phyloP scores from a whole-genome alignment of 192 early-diverging fungal species.

The Kappamyces sp. region DNA sequence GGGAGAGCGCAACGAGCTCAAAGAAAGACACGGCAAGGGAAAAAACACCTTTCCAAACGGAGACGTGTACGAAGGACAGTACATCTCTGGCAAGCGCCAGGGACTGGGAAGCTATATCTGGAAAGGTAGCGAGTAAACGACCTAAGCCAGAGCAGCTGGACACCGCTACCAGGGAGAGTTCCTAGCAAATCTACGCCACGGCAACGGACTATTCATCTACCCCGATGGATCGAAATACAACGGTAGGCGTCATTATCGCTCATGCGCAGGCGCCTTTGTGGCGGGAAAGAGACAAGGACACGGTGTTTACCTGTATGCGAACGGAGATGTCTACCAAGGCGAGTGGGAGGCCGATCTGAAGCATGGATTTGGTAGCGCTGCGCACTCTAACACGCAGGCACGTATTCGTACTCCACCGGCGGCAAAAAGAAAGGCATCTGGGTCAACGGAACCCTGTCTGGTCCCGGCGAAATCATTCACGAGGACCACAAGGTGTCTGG shows the following conservation, averaged over 20 bases:
- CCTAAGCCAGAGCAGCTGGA: conserved; percentile 13
- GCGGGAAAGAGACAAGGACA: conserved; percentile 46
- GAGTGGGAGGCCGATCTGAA: conserved; percentile 47
- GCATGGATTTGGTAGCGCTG: conserved; percentile 36
- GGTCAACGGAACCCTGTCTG: conserved; percentile 34
- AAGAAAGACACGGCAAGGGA: conserved; percentile 51
- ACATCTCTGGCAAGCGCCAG: conserved; percentile 34
- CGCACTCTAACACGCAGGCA: conserved; percentile 17
- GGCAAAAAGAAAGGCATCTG: conserved; percentile 48
- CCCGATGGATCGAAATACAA: conserved; percentile 51
- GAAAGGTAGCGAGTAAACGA: conserved; percentile 22
- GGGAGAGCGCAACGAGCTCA: conserved; percentile 45
- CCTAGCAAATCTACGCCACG: conserved; percentile 38
- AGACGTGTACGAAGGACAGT: conserved; percentile 47
- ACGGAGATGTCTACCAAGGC: conserved; percentile 51
- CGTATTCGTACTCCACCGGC: conserved; percentile 33
- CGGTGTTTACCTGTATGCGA: conserved; percentile 47
- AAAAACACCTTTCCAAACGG: conserved; percentile 54
- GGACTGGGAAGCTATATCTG: conserved; percentile 50
- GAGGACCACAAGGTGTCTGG: conserved; percentile 46
- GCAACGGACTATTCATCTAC: conserved; percentile 49
- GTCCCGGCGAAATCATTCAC: conserved; percentile 42
- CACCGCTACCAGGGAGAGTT: conserved; percentile 50
- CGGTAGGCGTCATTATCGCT: conserved; percentile 20
- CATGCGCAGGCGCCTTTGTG: conserved; percentile 34